Evolutionary conservation across 1,284 basidiomycete species (phyloP).

Genomic region (Malassezia japonica): DNA sequence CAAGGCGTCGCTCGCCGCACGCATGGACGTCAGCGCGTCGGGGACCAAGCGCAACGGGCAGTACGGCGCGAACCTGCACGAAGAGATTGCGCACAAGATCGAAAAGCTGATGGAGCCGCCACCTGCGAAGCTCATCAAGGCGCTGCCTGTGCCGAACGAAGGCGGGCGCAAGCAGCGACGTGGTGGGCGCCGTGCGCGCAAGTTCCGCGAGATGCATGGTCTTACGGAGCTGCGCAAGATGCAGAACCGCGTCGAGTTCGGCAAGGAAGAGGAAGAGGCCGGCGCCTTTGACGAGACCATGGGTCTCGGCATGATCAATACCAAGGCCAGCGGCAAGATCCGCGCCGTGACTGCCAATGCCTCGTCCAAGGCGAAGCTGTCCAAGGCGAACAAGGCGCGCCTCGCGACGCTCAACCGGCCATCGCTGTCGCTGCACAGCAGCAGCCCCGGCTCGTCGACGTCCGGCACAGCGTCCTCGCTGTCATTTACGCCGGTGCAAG

Average conservation of each 20-base stretch:
- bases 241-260: constrained; percentile 93
- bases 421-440: constrained; percentile 57
- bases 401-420: constrained; percentile 53
- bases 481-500: constrained; percentile 91
- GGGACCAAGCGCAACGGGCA: constrained; percentile 61
- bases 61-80: constrained; percentile 70
- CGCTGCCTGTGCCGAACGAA: constrained; percentile 90
- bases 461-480: constrained; percentile 83
- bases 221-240: constrained; percentile 92
- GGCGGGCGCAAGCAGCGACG: constrained; percentile 70
- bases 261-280: constrained; percentile 88
- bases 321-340: constrained; percentile 70
- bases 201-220: constrained; percentile 91
- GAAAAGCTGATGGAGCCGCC: constrained; percentile 87
- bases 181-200: constrained; percentile 87
- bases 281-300: constrained; percentile 93
- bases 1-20: constrained; percentile 77
- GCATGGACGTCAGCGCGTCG: constrained; percentile 72
- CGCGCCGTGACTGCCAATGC: constrained; percentile 74
- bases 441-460: constrained; percentile 48
- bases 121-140: constrained; percentile 84
- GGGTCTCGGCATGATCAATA: constrained; percentile 86
- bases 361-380: constrained; percentile 85
- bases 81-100: constrained; percentile 80
- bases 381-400: constrained; percentile 86